Evolutionary conservation across 371 early-diverging fungal genomes (phyloP).

Genomic region (Syncephalastrum contaminatum): DNA sequence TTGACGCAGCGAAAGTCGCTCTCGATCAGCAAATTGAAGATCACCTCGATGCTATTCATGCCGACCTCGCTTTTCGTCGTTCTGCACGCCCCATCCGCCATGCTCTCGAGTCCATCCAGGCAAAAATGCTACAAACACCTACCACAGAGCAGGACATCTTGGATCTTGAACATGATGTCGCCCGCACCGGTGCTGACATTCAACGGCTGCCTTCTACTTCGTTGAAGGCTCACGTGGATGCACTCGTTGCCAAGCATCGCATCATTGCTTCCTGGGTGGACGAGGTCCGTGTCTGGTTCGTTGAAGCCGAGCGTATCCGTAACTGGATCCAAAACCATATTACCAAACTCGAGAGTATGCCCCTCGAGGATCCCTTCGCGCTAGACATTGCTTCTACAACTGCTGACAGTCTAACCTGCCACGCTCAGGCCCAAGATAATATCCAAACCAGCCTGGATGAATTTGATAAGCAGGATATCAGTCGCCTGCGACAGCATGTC

Average conservation of each 20-base stretch:
- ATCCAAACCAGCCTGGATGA: constrained; percentile 24
- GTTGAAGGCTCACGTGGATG: constrained; percentile 11
- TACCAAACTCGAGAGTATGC: constrained; percentile 20
- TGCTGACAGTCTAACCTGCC: constrained; percentile 6
- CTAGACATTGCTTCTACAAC: background rate
- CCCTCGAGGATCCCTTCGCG: constrained; percentile 6
- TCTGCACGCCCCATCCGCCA: constrained; percentile 32
- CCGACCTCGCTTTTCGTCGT: constrained; percentile 11
- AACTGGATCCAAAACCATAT: constrained; percentile 48
- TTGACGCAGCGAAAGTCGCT: constrained; percentile 30
- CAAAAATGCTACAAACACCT: constrained; percentile 46
- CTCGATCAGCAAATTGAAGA: constrained; percentile 18
- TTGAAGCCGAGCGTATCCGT: constrained; percentile 46
- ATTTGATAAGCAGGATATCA: constrained; percentile 51
- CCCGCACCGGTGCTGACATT: background rate
- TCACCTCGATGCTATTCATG: constrained; percentile 14
- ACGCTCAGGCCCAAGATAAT: constrained; percentile 26
- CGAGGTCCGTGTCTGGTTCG: constrained; percentile 52
- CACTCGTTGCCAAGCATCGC: constrained; percentile 29
- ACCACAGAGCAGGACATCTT: constrained; percentile 34
- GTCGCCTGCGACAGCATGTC: constrained; percentile 51
- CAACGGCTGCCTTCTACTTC: constrained; percentile 8
- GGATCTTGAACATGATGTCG: constrained; percentile 26
- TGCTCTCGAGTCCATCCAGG: constrained; percentile 49
- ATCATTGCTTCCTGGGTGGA: constrained; percentile 45